Percentiles rank a stretch among this genome's conserved stretches.
Evolutionary conservation across 352 stramenopile genomes (phyloP).

Genomic region (Globisporangium lucens): DNA sequence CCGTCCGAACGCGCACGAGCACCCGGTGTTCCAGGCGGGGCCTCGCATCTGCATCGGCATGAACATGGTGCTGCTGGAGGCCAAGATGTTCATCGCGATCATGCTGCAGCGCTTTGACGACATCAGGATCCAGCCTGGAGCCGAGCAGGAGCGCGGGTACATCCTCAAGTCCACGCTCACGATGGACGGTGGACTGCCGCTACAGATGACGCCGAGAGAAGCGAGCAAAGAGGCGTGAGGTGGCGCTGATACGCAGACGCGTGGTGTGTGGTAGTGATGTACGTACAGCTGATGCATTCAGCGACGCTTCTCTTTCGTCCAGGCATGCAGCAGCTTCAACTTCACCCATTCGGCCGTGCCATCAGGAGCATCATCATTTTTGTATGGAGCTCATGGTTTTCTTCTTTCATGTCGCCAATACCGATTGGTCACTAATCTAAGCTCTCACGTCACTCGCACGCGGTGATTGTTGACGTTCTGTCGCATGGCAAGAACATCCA

Average conservation of each 20-base stretch:
- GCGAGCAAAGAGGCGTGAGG: background rate
- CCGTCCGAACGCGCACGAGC: slow-evolving; percentile 59
- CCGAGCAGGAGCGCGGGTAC: slow-evolving; percentile 42
- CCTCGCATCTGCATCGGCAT: slow-evolving; percentile 69
- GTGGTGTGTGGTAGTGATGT: background rate
- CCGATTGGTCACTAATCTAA: background rate
- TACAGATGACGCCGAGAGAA: background rate
- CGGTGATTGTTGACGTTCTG: background rate
- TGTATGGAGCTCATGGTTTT: no score
- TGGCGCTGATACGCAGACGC: background rate
- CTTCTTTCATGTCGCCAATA: no score
- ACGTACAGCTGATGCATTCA: background rate
- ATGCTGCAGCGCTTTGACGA: slow-evolving; percentile 35
- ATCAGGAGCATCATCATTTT: no score
- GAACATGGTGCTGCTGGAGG: slow-evolving; percentile 63
- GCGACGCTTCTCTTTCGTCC: background rate
- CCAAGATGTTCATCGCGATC: slow-evolving; percentile 58
- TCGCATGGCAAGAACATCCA: background rate
- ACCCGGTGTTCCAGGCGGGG: slow-evolving; percentile 69
- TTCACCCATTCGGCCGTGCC: no score
- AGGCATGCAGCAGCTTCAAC: background rate
- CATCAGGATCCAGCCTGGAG: slow-evolving; percentile 33
- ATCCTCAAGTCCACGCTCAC: slow-evolving; percentile 34
- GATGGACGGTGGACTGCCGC: slow-evolving; percentile 3
- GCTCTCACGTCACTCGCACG: background rate